phyloP scores from a whole-genome alignment of 2,329 filamentous ascomycete species.

The Tolypocladium pustulatum region DNA sequence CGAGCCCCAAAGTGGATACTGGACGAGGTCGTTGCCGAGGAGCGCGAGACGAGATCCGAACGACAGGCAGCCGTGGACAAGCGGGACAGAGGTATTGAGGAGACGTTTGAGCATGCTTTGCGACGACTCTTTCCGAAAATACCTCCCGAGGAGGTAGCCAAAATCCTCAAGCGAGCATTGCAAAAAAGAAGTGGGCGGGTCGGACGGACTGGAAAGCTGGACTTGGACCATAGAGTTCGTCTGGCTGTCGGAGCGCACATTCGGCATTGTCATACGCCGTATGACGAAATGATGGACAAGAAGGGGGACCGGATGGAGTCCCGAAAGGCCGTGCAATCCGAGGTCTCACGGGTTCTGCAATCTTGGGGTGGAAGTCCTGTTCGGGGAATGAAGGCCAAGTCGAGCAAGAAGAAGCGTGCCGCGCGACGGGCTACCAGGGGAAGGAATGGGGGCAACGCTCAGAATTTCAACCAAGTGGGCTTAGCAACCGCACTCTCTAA shows the following conservation, averaged over 20 bases:
- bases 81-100: slow-evolving; percentile 22
- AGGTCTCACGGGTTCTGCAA: slow-evolving; percentile 3
- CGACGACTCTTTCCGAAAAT: slow-evolving; percentile 27
- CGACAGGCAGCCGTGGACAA: slow-evolving; percentile 20
- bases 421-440: neutral
- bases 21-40: slow-evolving; percentile 14
- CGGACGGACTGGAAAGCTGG: slow-evolving; percentile 29
- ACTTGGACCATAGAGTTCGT: slow-evolving; percentile 25
- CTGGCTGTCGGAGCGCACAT: slow-evolving; percentile 39
- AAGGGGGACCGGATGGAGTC: slow-evolving; percentile 1
- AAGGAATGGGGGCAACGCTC: neutral
- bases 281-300: slow-evolving; percentile 25
- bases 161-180: slow-evolving; percentile 29
- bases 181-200: slow-evolving; percentile 35
- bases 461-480: neutral
- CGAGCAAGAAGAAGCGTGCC: neutral
- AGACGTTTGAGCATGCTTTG: slow-evolving; percentile 23
- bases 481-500: neutral
- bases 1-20: slow-evolving; percentile 26
- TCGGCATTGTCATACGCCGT: slow-evolving; percentile 35
- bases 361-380: slow-evolving; percentile 1
- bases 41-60: slow-evolving; percentile 18
- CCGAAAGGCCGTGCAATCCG: slow-evolving; percentile 2
- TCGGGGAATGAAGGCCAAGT: neutral
- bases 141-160: slow-evolving; percentile 20